Evolutionary conservation across 495 filamentous ascomycete genomes (phyloP).

Genomic region (Bathelium albidoporum): DNA sequence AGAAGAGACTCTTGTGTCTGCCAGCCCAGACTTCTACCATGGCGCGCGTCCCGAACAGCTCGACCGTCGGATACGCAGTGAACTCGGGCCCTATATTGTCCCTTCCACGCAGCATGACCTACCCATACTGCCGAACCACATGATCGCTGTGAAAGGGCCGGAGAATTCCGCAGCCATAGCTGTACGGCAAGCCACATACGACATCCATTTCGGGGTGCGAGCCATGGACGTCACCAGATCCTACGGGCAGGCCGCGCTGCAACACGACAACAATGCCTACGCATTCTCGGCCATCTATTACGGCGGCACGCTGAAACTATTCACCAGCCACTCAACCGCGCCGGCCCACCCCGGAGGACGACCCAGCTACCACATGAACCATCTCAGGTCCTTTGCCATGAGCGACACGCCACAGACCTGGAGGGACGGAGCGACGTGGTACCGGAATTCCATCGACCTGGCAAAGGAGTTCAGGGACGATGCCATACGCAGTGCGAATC

Average conservation of each 20-base stretch:
- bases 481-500: constrained; percentile 22
- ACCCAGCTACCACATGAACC: constrained; percentile 37
- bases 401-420: constrained; percentile 24
- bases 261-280: constrained; percentile 36
- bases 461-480: constrained; percentile 27
- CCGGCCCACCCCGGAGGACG: constrained; percentile 18
- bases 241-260: constrained; percentile 29
- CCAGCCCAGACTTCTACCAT: constrained; percentile 34
- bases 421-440: constrained; percentile 28
- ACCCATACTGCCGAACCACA: constrained; percentile 35
- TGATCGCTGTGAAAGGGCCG: constrained; percentile 33
- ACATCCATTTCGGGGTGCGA: constrained; percentile 38
- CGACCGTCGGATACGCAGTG: constrained; percentile 15
- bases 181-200: constrained; percentile 32
- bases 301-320: constrained; percentile 29
- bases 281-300: constrained; percentile 36
- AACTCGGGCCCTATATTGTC: constrained; percentile 26
- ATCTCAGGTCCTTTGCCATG: constrained; percentile 26
- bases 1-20: constrained; percentile 4
- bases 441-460: constrained; percentile 31
- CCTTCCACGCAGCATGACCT: constrained; percentile 29
- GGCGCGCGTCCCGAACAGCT: constrained; percentile 29
- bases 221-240: constrained; percentile 37
- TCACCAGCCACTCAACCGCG: constrained; percentile 27
- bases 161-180: constrained; percentile 27